Conservation (phyloP, 1,284 basidiomycete species). For the Trichosporon sp. region DNA sequence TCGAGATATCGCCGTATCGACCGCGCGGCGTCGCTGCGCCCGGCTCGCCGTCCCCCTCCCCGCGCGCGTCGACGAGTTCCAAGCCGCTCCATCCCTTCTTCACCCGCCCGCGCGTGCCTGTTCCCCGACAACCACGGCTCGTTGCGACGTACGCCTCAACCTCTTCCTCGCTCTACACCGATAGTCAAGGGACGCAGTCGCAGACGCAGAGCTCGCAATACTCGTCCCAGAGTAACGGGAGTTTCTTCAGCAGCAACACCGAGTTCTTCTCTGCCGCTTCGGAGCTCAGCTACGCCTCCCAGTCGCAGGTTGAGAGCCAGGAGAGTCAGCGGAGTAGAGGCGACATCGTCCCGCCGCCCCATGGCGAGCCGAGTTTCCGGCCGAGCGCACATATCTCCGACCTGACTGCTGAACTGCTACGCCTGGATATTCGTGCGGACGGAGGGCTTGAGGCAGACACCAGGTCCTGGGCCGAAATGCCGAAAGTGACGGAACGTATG, state of each 20-base stretch:
- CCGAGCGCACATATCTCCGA: background rate
- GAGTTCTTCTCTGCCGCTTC: background rate
- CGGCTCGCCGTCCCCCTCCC: background rate
- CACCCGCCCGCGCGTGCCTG: background rate
- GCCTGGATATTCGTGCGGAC: background rate
- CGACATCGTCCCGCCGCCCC: background rate
- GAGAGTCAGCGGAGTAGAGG: background rate
- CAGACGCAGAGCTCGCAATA: background rate
- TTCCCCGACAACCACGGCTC: background rate
- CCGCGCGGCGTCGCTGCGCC: slow-evolving; percentile 4
- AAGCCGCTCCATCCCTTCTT: slow-evolving; percentile 1
- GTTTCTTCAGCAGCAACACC: background rate
- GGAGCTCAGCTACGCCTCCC: background rate
- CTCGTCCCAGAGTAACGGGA: background rate
- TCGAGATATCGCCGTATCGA: background rate
- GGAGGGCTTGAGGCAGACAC: background rate
- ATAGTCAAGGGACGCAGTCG: too few species aligned
- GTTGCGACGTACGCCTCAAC: slow-evolving; percentile 1
- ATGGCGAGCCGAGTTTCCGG: background rate
- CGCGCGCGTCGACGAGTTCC: background rate
- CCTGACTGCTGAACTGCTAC: background rate
- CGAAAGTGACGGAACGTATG: too few species aligned
- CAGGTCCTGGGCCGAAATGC: too few species aligned
- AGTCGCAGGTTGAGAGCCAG: background rate
- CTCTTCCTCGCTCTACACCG: too few species aligned